These are phyloP conservation scores for Ceratocystis lukuohia DNA, from an alignment of 2,329 filamentous ascomycete species.

Conservation along the genomic window DNA sequence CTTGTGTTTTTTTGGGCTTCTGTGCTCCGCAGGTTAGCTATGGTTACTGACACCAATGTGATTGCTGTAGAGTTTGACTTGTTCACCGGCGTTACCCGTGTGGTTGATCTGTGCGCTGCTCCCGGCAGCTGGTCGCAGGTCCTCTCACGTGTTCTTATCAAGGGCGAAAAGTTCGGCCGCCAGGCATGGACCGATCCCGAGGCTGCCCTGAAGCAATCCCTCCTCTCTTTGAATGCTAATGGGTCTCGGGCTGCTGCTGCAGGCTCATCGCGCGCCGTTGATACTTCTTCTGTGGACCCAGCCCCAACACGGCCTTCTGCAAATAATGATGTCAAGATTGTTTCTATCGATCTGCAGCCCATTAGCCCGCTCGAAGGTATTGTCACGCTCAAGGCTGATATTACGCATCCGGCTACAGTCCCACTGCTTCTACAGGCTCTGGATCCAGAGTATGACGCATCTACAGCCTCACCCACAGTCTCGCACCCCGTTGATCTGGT, in stretches of 20 bases:
- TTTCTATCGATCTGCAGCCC: conserved; percentile 88
- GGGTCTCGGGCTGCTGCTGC: conserved; percentile 13
- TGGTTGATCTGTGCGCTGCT: conserved; percentile 90
- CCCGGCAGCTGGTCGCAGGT: conserved; percentile 98
- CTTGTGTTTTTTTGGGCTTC: too few relatives aligned
- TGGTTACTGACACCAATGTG: neutral
- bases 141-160: conserved; percentile 81
- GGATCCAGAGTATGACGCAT: conserved; percentile 52
- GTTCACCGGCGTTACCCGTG: conserved; percentile 76
- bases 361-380: conserved; percentile 92
- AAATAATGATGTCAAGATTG: conserved; percentile 50
- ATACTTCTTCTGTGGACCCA: conserved; percentile 39
- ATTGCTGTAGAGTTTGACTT: conserved; percentile 66
- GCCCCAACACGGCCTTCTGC: conserved; percentile 9
- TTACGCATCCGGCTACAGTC: conserved; percentile 91
- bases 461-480: conserved; percentile 34
- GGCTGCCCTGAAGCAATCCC: conserved; percentile 36
- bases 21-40: neutral
- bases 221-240: conserved; percentile 14
- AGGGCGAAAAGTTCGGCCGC: conserved; percentile 79
- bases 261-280: conserved; percentile 24
- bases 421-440: conserved; percentile 75
- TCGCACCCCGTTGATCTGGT: conserved; percentile 81
- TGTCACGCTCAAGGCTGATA: conserved; percentile 82
- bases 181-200: conserved; percentile 79